phyloP scores from a whole-genome alignment of 2,329 filamentous ascomycete species.

The Peltaster fructicola region DNA sequence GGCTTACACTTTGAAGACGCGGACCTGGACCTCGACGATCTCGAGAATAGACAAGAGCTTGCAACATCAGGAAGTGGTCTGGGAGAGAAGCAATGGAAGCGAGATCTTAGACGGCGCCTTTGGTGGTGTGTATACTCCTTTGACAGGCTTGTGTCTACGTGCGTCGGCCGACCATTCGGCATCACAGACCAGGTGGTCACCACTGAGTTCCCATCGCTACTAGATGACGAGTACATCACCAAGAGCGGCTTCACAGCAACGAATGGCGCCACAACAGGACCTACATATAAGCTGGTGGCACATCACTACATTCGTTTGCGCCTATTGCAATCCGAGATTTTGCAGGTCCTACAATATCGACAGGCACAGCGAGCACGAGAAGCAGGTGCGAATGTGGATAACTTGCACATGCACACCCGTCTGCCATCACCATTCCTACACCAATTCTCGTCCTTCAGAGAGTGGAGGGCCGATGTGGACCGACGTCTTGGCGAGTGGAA shows the following conservation, averaged over 20 bases:
- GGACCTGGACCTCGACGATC: conserved; percentile 39
- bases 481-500: conserved; percentile 74
- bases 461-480: conserved; percentile 80
- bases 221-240: conserved; percentile 81
- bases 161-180: conserved; percentile 81
- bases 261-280: conserved; percentile 29
- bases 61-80: conserved; percentile 36
- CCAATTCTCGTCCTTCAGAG: conserved; percentile 67
- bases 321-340: conserved; percentile 80
- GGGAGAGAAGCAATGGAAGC: conserved; percentile 60
- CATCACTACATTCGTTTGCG: conserved; percentile 85
- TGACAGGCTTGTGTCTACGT: conserved; percentile 85
- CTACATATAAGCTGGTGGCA: conserved; percentile 79
- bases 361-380: conserved; percentile 65
- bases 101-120: conserved; percentile 68
- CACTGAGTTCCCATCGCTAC: conserved; percentile 75
- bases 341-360: conserved; percentile 84
- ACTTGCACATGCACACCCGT: conserved; percentile 59
- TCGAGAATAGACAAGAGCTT: conserved; percentile 12
- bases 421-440: conserved; percentile 73
- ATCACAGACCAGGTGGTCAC: conserved; percentile 95
- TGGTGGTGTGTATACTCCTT: conserved; percentile 98
- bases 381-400: conserved; percentile 43
- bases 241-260: conserved; percentile 52
- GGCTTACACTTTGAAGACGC: conserved; percentile 79